phyloP scores from a whole-genome alignment of 1,284 basidiomycete genomes.

The Naganishia albida region DNA sequence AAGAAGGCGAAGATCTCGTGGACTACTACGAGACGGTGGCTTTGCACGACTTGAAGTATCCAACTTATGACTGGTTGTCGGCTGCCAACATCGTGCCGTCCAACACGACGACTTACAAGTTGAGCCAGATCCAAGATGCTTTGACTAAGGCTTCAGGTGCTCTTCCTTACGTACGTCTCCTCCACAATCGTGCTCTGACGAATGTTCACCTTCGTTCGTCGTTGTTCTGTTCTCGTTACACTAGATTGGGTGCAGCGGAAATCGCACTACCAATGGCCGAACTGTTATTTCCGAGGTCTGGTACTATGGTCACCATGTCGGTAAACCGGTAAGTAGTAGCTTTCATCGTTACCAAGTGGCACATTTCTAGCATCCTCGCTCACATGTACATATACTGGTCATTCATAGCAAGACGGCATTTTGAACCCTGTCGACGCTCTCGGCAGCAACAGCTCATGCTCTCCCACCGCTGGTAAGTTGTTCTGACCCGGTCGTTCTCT shows the following conservation, averaged over 20 bases:
- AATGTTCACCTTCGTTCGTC: background rate
- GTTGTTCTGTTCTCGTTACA: background rate
- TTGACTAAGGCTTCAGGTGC: slow-evolving; percentile 44
- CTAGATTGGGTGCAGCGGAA: slow-evolving; percentile 44
- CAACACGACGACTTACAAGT: slow-evolving; percentile 66
- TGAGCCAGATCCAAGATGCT: slow-evolving; percentile 58
- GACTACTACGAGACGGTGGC: slow-evolving; percentile 64
- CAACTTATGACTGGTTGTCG: slow-evolving; percentile 51
- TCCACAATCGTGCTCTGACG: background rate
- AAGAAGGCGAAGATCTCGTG: slow-evolving; percentile 66
- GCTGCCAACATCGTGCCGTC: slow-evolving; percentile 66
- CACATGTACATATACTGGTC: no score
- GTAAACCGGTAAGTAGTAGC: slow-evolving; percentile 35
- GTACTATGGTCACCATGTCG: slow-evolving; percentile 44
- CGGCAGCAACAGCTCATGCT: slow-evolving; percentile 38
- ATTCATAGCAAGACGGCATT: slow-evolving; percentile 20
- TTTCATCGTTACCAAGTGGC: background rate
- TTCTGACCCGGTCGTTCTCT: no score
- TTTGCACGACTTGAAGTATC: slow-evolving; percentile 39
- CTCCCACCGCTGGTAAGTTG: slow-evolving; percentile 36
- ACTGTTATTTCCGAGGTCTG: slow-evolving; percentile 37
- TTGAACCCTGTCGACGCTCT: slow-evolving; percentile 39
- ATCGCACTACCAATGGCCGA: slow-evolving; percentile 25
- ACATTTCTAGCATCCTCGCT: background rate
- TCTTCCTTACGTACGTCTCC: slow-evolving; percentile 44